Percentiles rank a stretch among this genome's conserved stretches.
Conservation (phyloP, 192 early-diverging fungal species). For the Coemansia sp. region DNA sequence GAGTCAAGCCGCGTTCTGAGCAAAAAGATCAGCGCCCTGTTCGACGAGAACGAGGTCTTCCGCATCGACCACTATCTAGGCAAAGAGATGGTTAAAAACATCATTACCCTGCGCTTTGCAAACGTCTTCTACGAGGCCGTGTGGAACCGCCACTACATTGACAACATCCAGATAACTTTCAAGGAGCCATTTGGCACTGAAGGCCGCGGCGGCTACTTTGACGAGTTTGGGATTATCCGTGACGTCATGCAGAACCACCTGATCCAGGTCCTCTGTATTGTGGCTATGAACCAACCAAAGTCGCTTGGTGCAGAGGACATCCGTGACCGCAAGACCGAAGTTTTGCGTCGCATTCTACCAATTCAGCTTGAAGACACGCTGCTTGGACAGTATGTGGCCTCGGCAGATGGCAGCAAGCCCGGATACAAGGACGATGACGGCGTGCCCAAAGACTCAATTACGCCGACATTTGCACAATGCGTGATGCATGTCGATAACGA, state of each 20-base stretch:
- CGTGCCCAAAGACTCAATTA: slow-evolving; percentile 79
- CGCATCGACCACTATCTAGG: slow-evolving; percentile 97
- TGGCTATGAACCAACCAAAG: slow-evolving; percentile 93
- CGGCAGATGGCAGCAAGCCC: slow-evolving; percentile 73
- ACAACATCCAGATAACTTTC: slow-evolving; percentile 95
- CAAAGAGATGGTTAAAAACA: slow-evolving; percentile 98
- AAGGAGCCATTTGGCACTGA: slow-evolving; percentile 96
- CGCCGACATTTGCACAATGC: slow-evolving; percentile 88
- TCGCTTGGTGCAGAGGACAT: slow-evolving; percentile 83
- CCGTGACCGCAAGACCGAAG: slow-evolving; percentile 91
- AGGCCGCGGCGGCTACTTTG: slow-evolving; percentile 97
- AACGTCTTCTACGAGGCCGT: slow-evolving; percentile 89
- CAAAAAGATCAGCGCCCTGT: slow-evolving; percentile 67
- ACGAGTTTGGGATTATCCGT: slow-evolving; percentile 96
- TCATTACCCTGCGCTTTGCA: slow-evolving; percentile 88
- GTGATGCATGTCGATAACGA: slow-evolving; percentile 89
- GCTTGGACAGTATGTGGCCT: slow-evolving; percentile 86
- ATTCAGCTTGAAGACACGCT: slow-evolving; percentile 76
- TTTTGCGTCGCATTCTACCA: slow-evolving; percentile 76
- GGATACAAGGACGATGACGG: slow-evolving; percentile 91
- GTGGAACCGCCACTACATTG: slow-evolving; percentile 84
- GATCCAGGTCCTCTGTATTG: slow-evolving; percentile 86
- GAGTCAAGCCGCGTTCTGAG: slow-evolving; percentile 73
- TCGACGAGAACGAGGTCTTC: slow-evolving; percentile 89
- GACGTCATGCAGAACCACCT: slow-evolving; percentile 94